Conservation (phyloP, 225 moss, liverwort and hornwort genomes). For the Pleurozium schreberi region DNA sequence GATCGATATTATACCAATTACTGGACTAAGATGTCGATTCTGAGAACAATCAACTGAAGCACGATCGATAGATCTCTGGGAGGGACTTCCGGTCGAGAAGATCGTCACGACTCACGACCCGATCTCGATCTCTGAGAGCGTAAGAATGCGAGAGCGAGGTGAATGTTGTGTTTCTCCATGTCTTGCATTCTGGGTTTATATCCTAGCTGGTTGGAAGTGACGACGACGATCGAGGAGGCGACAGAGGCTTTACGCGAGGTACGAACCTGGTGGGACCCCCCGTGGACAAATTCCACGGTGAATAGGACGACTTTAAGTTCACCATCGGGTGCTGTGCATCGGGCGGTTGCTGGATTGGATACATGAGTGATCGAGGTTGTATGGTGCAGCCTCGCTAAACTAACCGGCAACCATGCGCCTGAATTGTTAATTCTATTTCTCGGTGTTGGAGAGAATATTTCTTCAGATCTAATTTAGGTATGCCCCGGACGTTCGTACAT, state of each 20-base stretch:
- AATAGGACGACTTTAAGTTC: background rate
- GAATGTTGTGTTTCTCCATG: background rate
- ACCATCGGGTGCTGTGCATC: background rate
- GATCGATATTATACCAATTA: background rate
- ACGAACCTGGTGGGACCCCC: background rate
- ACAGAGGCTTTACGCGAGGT: background rate
- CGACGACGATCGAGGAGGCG: background rate
- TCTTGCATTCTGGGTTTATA: background rate
- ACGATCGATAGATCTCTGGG: background rate
- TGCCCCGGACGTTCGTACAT: background rate
- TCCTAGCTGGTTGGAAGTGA: background rate
- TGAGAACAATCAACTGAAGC: background rate
- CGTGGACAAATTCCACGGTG: conserved; percentile 1
- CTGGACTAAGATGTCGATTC: background rate
- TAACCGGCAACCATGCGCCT: background rate
- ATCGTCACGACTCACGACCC: background rate
- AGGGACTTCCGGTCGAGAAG: background rate
- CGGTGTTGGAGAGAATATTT: background rate
- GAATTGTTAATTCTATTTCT: background rate
- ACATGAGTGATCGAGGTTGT: background rate
- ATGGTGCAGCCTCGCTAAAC: background rate
- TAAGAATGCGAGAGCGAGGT: background rate
- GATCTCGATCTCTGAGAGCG: background rate
- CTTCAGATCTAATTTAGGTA: background rate
- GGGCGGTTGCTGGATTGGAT: background rate